Conservation (phyloP, 768 basidiomycete species). For the Hysterangium stoloniferum region DNA sequence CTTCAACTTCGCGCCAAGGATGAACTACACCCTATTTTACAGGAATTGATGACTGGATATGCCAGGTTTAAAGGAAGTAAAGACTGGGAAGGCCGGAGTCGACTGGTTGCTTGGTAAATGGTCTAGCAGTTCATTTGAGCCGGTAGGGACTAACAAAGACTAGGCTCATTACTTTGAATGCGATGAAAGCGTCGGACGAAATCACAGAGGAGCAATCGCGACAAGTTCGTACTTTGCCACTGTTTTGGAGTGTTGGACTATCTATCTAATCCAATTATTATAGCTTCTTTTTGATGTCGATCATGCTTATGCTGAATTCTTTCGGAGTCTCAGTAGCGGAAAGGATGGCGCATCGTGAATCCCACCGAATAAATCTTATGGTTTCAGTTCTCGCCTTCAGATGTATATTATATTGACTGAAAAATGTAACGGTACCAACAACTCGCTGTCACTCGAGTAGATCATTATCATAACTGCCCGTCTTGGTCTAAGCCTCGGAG, state of each 20-base stretch:
- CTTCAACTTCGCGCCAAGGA: slow-evolving; percentile 93
- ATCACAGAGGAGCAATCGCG: slow-evolving; percentile 92
- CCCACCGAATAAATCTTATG: too few relatives aligned
- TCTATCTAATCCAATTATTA: neutral
- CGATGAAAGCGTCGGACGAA: slow-evolving; percentile 95
- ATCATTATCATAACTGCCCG: too few relatives aligned
- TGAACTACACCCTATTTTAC: slow-evolving; percentile 88
- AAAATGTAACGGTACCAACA: too few relatives aligned
- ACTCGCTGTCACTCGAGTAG: too few relatives aligned
- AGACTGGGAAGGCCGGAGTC: slow-evolving; percentile 93
- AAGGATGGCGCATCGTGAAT: slow-evolving; percentile 20
- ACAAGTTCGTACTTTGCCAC: slow-evolving; percentile 47
- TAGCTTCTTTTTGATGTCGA: slow-evolving; percentile 96
- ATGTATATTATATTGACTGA: too few relatives aligned
- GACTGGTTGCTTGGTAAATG: slow-evolving; percentile 85
- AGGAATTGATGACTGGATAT: slow-evolving; percentile 92
- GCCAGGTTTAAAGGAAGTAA: slow-evolving; percentile 91
- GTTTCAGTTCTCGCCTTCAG: too few relatives aligned
- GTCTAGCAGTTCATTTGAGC: neutral
- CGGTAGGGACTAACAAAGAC: too few relatives aligned
- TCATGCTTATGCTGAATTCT: slow-evolving; percentile 91
- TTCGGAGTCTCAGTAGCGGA: slow-evolving; percentile 55
- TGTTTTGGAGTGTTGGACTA: neutral
- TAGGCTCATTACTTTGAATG: slow-evolving; percentile 94
- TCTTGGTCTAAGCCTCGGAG: too few relatives aligned